phyloP scores from a whole-genome alignment of 495 filamentous ascomycete species.

The Filosporella fistucella region DNA sequence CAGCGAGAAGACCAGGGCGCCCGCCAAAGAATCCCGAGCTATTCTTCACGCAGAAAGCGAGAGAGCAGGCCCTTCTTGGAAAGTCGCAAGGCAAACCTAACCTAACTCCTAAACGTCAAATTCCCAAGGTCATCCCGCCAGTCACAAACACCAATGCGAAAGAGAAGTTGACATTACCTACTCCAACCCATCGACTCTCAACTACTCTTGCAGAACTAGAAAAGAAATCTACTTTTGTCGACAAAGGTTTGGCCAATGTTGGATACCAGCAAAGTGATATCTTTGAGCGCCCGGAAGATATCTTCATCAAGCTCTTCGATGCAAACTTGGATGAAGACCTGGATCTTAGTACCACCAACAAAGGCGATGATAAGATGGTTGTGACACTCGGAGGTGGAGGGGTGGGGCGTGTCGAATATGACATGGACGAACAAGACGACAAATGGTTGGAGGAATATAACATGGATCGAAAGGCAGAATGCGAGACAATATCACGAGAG shows the following conservation, averaged over 20 bases:
- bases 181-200: constrained; percentile 52
- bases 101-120: constrained; percentile 27
- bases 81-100: constrained; percentile 4
- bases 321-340: constrained; percentile 77
- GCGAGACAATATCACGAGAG: constrained; percentile 81
- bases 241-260: constrained; percentile 87
- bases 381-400: constrained; percentile 31
- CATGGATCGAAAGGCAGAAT: constrained; percentile 63
- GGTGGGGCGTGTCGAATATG: constrained; percentile 88
- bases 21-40: constrained; percentile 42
- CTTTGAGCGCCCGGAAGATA: constrained; percentile 71
- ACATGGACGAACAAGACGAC: constrained; percentile 99
- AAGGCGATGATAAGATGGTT: constrained; percentile 58
- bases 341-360: constrained; percentile 55
- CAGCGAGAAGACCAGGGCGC: constrained; percentile 38
- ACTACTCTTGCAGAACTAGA: constrained; percentile 51
- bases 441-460: constrained; percentile 92
- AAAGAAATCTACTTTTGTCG: constrained; percentile 60
- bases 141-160: constrained; percentile 50
- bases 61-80: constrained; percentile 27
- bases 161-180: constrained; percentile 55
- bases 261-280: constrained; percentile 94
- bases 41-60: constrained; percentile 37
- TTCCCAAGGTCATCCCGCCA: constrained; percentile 42
- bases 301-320: constrained; percentile 72